phyloP scores from a whole-genome alignment of 306 rosid species.

The Quercus bicolor region DNA sequence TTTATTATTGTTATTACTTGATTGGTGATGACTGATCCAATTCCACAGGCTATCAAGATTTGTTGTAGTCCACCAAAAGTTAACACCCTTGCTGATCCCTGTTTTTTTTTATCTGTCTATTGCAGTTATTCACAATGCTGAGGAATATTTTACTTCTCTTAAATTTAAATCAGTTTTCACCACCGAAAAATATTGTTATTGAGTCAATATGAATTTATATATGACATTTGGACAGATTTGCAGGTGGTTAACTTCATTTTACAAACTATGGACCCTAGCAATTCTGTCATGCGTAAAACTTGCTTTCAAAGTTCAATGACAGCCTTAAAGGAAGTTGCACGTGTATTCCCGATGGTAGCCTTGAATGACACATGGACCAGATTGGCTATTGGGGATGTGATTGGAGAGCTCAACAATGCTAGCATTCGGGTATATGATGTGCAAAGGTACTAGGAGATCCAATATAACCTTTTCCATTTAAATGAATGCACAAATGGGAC shows the following conservation, averaged over 20 bases:
- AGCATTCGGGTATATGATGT: slow-evolving; percentile 82
- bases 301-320: slow-evolving; percentile 90
- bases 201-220: slow-evolving; percentile 31
- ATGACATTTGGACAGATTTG: slow-evolving; percentile 58
- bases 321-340: slow-evolving; percentile 80
- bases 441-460: slow-evolving; percentile 65
- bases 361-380: slow-evolving; percentile 87
- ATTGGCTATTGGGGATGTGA: slow-evolving; percentile 91
- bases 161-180: slow-evolving; percentile 16
- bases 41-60: not conserved
- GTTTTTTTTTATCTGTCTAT: not conserved
- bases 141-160: slow-evolving; percentile 6
- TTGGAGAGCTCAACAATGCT: slow-evolving; percentile 67
- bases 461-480: slow-evolving; percentile 3
- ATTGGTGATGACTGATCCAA: not conserved
- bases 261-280: slow-evolving; percentile 92
- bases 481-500: not conserved
- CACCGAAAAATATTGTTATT: not conserved
- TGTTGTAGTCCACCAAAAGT: not conserved
- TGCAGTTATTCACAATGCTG: not conserved
- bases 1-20: not conserved
- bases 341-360: slow-evolving; percentile 86
- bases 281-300: slow-evolving; percentile 84
- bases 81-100: not conserved
- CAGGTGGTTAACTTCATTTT: slow-evolving; percentile 89